These are phyloP conservation scores for Selenicereus undatus DNA, from an alignment of 148 eudicot genomes.

Conservation along the genomic window DNA sequence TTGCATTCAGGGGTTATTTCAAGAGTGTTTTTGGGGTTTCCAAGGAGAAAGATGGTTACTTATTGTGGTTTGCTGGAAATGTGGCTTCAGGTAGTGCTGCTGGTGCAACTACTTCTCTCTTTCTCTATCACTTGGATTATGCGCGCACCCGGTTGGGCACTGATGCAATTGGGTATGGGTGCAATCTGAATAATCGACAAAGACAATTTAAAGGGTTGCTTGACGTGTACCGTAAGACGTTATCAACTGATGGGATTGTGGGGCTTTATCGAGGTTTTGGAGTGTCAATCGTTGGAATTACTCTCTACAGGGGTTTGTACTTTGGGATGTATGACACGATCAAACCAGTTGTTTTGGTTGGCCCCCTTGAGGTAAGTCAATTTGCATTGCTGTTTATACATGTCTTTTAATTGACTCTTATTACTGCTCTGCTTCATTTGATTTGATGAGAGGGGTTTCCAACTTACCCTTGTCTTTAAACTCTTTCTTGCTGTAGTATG, in stretches of 20 bases:
- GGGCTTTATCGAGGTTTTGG: slow-evolving; percentile 96
- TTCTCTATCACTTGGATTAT: slow-evolving; percentile 95
- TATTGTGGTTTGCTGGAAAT: slow-evolving; percentile 92
- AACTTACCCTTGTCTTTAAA: no score
- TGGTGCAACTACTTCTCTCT: slow-evolving; percentile 86
- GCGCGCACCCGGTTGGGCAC: slow-evolving; percentile 82
- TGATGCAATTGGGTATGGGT: slow-evolving; percentile 49
- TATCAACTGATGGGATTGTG: slow-evolving; percentile 66
- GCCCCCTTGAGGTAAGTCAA: slow-evolving; percentile 61
- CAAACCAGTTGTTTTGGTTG: slow-evolving; percentile 83
- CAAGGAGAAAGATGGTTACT: slow-evolving; percentile 86
- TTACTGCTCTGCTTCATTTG: background rate
- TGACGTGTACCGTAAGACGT: slow-evolving; percentile 83
- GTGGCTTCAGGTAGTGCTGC: slow-evolving; percentile 98
- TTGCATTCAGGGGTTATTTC: slow-evolving; percentile 37
- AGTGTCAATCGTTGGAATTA: slow-evolving; percentile 83
- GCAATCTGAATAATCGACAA: slow-evolving; percentile 37
- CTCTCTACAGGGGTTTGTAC: slow-evolving; percentile 93
- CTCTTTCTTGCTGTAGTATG: no score
- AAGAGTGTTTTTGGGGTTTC: slow-evolving; percentile 67
- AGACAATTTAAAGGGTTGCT: slow-evolving; percentile 68
- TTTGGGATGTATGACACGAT: slow-evolving; percentile 90
- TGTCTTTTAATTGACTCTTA: background rate
- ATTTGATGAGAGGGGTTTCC: background rate
- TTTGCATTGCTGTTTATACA: slow-evolving; percentile 4